Evolutionary conservation across 306 rosid genomes (phyloP).

Genomic region (Arachis stenosperma): DNA sequence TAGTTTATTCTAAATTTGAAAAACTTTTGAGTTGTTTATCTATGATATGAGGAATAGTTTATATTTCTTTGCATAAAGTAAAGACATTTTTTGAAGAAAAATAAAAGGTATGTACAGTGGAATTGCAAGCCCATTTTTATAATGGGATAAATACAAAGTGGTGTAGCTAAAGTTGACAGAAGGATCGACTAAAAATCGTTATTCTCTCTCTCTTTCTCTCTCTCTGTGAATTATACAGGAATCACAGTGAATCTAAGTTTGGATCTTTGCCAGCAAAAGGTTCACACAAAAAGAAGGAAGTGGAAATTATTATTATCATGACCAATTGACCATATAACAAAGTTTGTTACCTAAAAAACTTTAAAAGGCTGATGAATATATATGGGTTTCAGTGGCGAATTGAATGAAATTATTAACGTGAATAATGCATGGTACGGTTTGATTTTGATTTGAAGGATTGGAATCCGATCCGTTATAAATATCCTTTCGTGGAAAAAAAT

Average conservation of each 20-base stretch:
- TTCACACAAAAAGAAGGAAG: conserved; percentile 34
- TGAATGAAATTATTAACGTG: neutral
- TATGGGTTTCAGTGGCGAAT: conserved; percentile 31
- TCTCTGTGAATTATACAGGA: conserved; percentile 15
- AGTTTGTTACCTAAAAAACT: neutral
- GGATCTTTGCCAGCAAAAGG: conserved; percentile 29
- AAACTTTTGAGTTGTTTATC: neutral
- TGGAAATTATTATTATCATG: neutral
- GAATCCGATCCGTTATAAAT: neutral
- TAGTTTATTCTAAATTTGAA: too few relatives aligned
- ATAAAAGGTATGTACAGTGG: neutral
- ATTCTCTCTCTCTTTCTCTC: conserved; percentile 9
- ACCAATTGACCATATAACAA: neutral
- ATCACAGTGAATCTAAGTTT: conserved; percentile 32
- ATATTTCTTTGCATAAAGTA: conserved; percentile 42
- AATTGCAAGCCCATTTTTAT: conserved; percentile 16
- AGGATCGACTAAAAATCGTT: conserved; percentile 42
- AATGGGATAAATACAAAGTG: conserved; percentile 35
- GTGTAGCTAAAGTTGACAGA: conserved; percentile 27
- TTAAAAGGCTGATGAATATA: conserved; percentile 6
- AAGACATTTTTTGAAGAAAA: conserved; percentile 23
- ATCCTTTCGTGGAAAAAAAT: neutral
- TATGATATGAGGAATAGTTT: conserved; percentile 24
- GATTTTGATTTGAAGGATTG: neutral
- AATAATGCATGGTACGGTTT: neutral